Evolutionary conservation across 2,329 filamentous ascomycete genomes (phyloP).

Genomic region (Camillea tinctor): DNA sequence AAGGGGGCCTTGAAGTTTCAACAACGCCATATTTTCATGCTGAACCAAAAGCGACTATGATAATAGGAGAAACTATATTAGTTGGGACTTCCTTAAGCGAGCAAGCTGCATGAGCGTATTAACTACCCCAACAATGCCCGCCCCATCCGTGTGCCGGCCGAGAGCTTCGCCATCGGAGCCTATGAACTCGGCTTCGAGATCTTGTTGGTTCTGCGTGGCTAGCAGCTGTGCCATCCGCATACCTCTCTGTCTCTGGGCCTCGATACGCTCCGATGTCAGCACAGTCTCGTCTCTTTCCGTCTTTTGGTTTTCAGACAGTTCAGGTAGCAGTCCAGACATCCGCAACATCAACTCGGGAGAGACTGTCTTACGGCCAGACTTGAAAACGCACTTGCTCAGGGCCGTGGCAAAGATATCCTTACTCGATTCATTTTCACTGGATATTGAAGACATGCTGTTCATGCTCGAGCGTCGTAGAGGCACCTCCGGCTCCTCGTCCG

Average conservation of each 20-base stretch:
- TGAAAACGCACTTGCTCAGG: conserved; percentile 59
- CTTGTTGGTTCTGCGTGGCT: conserved; percentile 27
- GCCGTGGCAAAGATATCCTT: conserved; percentile 48
- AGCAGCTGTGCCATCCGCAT: conserved; percentile 33
- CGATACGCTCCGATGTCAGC: conserved; percentile 30
- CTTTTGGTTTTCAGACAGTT: conserved; percentile 3
- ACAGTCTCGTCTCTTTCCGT: conserved; percentile 5
- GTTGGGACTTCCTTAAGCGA: conserved; percentile 28
- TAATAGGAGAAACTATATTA: conserved; percentile 22
- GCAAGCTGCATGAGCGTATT: conserved; percentile 35
- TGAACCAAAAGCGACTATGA: background rate
- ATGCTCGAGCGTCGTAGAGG: conserved; percentile 4
- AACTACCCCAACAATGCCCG: conserved; percentile 34
- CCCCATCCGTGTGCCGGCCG: conserved; percentile 36
- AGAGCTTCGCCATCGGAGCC: conserved; percentile 32
- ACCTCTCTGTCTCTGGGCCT: conserved; percentile 34
- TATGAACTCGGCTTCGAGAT: conserved; percentile 31
- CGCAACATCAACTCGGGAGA: conserved; percentile 61
- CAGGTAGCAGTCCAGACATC: conserved; percentile 59
- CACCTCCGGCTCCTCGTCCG: conserved; percentile 3
- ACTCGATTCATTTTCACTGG: conserved; percentile 12
- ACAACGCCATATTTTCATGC: background rate
- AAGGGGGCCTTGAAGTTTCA: background rate
- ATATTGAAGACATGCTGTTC: conserved; percentile 6
- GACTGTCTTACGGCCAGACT: conserved; percentile 62